A percentile compares a stretch with the other conserved stretches of the same genome.
Conservation (phyloP, 129 eudicot genomes). For the Chrysanthemum seticuspe region DNA sequence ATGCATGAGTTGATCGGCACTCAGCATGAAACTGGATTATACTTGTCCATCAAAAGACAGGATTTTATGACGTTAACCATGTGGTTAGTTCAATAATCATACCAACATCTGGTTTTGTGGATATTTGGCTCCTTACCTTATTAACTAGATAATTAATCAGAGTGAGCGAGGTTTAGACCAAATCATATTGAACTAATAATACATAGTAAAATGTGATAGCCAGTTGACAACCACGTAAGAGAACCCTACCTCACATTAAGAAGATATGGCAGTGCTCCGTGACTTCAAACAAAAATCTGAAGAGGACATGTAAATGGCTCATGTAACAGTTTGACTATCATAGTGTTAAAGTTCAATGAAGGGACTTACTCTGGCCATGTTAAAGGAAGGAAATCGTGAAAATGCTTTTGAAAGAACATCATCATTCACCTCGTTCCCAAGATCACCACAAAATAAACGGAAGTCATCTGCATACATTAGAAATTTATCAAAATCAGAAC, state of each 20-base stretch:
- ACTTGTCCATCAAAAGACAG: not conserved
- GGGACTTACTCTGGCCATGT: slow-evolving; percentile 83
- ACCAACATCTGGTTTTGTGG: not conserved
- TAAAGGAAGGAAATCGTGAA: slow-evolving; percentile 90
- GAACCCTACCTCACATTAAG: slow-evolving; percentile 52
- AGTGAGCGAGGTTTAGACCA: not conserved
- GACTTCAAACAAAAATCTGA: slow-evolving; percentile 69
- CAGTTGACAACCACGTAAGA: slow-evolving; percentile 28
- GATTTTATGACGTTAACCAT: too few relatives aligned
- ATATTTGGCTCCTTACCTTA: not conserved
- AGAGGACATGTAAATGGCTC: slow-evolving; percentile 55
- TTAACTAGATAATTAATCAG: not conserved
- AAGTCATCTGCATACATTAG: slow-evolving; percentile 66
- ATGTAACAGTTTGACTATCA: slow-evolving; percentile 25
- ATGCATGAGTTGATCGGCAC: not conserved
- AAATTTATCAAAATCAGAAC: not conserved
- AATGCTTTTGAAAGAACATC: slow-evolving; percentile 94
- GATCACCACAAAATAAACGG: slow-evolving; percentile 88
- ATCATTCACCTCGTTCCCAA: slow-evolving; percentile 99
- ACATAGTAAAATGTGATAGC: not conserved
- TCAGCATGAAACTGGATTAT: slow-evolving; percentile 4
- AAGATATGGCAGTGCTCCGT: slow-evolving; percentile 61
- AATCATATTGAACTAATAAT: not conserved
- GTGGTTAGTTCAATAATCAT: not conserved
- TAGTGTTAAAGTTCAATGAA: not conserved